Evolutionary conservation across 2,329 filamentous ascomycete genomes (phyloP), one percentile per base, ranked within the genome.

Genomic region (Samsoniella hepiali): DNA sequence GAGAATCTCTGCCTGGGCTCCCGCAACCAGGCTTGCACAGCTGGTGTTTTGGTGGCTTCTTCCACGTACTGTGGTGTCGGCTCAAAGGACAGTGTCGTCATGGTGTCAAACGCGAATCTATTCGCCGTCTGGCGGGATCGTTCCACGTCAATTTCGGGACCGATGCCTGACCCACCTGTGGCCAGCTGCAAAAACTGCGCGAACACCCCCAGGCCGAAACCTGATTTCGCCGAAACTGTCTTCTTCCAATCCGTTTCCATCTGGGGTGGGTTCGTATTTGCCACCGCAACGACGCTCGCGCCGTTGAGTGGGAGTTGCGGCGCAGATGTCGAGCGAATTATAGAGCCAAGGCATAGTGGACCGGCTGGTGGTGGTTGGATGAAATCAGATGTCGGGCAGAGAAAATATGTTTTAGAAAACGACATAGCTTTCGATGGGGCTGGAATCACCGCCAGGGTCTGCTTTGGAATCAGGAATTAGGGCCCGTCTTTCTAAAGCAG

Each of bases 121-220:
- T 67, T 68, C 47, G 64, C 63, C 57, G 62, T 66, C 62, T 63
- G 65, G 54, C 63, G 67, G 2, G 69, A 67, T 64, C 66, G 66
- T 58, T 65, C 69, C 61, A 70, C 63, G 32, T 69, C 54, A 64
- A 69, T 64, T 62, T 71, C 69, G 40, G 69, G n/a, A n/a, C n/a
- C n/a, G n/a, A n/a, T n/a, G n/a, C n/a, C n/a, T n/a, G n/a, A n/a
- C n/a, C n/a, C 59, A 49, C 69, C 68, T 15, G 67, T 70, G 65
- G 67, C 70, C 64, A 72, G 64, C 66, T 71, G 70, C 63, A 72
- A 65, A 57, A 72, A 72, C 64, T 71, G 70, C 59, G 69, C 70
- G 65, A 69, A 72, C 32, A 72, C 68, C 63, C 70, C 70, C 47
- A 68, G 64, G 42, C 68, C 67, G 49, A 71, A 54, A 32, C 64